phyloP scores from a whole-genome alignment of 139 green algal species.

The Tetradesmus obliquus region DNA sequence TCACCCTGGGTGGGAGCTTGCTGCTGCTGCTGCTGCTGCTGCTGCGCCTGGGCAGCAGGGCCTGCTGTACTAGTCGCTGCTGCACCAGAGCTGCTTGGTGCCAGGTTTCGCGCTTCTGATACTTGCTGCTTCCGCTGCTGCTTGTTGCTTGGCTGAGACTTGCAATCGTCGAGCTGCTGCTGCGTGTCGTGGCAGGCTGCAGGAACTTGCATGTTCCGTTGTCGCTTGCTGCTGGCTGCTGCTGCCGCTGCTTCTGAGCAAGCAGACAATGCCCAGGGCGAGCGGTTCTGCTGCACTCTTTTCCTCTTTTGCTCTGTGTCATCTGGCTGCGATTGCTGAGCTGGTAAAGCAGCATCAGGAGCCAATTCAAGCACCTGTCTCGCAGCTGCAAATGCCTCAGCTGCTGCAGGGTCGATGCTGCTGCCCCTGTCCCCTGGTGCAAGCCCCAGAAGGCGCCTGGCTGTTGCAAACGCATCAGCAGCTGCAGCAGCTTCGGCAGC shows the following conservation, averaged over 20 bases:
- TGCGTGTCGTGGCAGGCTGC: background rate
- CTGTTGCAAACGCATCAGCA: conserved; percentile 7
- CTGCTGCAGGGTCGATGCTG: background rate
- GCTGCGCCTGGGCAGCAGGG: background rate
- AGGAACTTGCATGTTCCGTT: background rate
- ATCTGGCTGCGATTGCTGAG: conserved; percentile 6
- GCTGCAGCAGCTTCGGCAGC: background rate
- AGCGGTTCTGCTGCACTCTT: background rate
- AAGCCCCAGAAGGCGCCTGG: background rate
- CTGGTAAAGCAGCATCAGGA: background rate
- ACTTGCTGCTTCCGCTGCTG: background rate
- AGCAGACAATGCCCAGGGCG: background rate
- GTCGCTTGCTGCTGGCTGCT: background rate
- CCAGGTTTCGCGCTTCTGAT: background rate
- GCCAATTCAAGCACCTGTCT: background rate
- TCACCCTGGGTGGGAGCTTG: background rate
- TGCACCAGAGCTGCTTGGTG: background rate
- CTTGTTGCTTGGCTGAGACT: background rate
- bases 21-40: background rate
- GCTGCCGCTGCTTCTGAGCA: background rate
- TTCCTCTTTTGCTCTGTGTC: background rate
- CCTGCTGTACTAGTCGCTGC: background rate
- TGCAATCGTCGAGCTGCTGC: background rate
- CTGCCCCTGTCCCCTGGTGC: background rate
- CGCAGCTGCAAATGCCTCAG: conserved; percentile 16